Conservation (phyloP, 331 rosid species). For the Prunus yedoensis region DNA sequence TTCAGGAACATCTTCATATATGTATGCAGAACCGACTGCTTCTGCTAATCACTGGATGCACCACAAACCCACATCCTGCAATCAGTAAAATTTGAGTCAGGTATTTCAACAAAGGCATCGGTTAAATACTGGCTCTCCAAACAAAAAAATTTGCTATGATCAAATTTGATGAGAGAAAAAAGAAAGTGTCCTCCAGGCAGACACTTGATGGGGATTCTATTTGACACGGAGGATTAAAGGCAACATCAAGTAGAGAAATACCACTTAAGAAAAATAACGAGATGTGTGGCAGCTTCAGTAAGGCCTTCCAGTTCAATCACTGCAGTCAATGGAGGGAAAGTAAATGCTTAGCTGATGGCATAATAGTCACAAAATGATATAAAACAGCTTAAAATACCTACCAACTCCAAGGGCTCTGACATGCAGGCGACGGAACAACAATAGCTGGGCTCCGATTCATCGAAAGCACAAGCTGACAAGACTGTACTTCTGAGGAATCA, state of each 20-base stretch:
- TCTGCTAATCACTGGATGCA: conserved; percentile 25
- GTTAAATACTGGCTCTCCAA: not conserved
- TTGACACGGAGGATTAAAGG: not conserved
- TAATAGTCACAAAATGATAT: not conserved
- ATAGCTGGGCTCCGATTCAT: conserved; percentile 58
- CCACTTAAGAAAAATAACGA: conserved; percentile 39
- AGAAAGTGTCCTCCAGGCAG: too few relatives aligned
- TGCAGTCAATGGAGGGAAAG: conserved; percentile 21
- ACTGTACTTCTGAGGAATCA: conserved; percentile 53
- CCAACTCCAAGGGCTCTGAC: conserved; percentile 43
- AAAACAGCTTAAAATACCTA: conserved; percentile 21
- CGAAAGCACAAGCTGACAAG: conserved; percentile 58
- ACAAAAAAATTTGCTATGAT: not conserved
- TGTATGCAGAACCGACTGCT: conserved; percentile 21
- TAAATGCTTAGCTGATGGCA: conserved; percentile 8
- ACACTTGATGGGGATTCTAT: not conserved
- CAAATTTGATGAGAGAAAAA: not conserved
- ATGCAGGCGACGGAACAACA: conserved; percentile 51
- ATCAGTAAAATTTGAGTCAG: conserved; percentile 9
- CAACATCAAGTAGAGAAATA: conserved; percentile 30
- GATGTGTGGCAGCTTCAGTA: conserved; percentile 25
- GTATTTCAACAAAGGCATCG: conserved; percentile 3
- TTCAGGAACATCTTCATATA: conserved; percentile 9
- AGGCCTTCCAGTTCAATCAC: conserved; percentile 16
- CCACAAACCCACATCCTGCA: conserved; percentile 24